A percentile compares a stretch with the other conserved stretches of the same genome.
phyloP scores from a whole-genome alignment of 345 rosid genomes.

The Dimocarpus longan region DNA sequence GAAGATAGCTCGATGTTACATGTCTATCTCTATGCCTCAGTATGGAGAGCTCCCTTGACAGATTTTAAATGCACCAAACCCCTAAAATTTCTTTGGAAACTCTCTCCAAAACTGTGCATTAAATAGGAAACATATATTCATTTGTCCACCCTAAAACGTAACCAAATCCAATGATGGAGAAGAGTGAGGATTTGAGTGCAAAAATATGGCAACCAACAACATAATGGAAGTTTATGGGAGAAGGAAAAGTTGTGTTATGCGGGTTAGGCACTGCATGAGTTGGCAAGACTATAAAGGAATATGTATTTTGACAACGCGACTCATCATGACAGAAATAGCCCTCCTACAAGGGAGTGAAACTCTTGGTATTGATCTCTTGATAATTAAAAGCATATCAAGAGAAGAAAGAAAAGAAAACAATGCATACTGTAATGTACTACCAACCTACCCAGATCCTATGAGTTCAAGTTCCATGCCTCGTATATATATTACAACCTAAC shows the following conservation, averaged over 20 bases:
- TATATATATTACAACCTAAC: neutral
- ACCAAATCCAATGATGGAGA: neutral
- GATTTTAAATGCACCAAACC: neutral
- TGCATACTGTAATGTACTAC: neutral
- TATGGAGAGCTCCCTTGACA: neutral
- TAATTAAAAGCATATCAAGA: neutral
- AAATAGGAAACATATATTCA: neutral
- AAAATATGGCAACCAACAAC: neutral
- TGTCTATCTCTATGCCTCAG: neutral
- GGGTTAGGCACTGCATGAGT: neutral
- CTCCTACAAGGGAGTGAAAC: neutral
- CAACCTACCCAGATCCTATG: neutral
- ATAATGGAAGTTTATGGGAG: neutral
- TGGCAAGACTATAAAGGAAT: neutral
- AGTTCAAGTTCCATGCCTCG: neutral
- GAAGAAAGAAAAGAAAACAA: neutral
- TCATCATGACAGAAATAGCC: neutral
- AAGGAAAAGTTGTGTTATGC: neutral
- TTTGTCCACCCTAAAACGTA: neutral
- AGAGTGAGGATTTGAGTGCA: neutral
- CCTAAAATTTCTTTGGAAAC: neutral
- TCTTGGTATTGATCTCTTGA: neutral
- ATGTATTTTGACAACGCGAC: neutral
- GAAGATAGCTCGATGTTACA: neutral
- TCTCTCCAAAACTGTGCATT: neutral